Evolutionary conservation across 164 flowering plant species (phyloP).

Genomic region (Tetrastigma voinierianum): DNA sequence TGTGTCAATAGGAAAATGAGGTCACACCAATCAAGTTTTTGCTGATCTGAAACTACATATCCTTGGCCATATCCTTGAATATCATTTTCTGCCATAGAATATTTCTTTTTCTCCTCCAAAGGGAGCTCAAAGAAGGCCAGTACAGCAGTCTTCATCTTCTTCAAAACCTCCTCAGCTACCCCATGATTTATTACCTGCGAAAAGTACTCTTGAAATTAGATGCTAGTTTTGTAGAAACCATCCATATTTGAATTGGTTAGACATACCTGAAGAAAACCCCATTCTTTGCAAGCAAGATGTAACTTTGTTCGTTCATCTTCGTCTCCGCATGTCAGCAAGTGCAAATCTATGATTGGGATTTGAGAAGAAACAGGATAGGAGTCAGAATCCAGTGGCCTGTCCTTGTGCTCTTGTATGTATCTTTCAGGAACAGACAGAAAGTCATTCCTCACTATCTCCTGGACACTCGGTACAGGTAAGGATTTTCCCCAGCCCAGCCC

Average conservation of each 20-base stretch:
- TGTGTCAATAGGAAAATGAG: conserved; percentile 8
- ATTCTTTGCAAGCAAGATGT: conserved; percentile 25
- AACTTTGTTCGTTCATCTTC: conserved; percentile 20
- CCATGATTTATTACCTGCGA: conserved; percentile 25
- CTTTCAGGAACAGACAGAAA: too few relatives aligned
- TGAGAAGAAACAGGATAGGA: too few relatives aligned
- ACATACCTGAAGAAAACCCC: conserved; percentile 32
- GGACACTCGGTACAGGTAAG: conserved; percentile 20
- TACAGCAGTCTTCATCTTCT: conserved; percentile 12
- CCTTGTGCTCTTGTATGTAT: too few relatives aligned
- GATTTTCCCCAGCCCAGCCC: too few relatives aligned
- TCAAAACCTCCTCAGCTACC: conserved; percentile 15
- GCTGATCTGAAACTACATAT: conserved; percentile 19
- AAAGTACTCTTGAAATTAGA: background rate
- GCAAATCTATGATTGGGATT: conserved; percentile 18
- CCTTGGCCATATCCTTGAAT: conserved; percentile 29
- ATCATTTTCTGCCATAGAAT: conserved; percentile 22
- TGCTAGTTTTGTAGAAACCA: background rate
- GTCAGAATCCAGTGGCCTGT: too few relatives aligned
- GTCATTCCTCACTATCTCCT: conserved; percentile 27
- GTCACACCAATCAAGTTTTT: conserved; percentile 25
- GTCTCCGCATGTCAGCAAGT: conserved; percentile 15
- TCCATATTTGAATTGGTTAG: too few relatives aligned
- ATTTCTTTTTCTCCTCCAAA: conserved; percentile 19
- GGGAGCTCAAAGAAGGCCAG: conserved; percentile 23